Conservation (phyloP, 768 basidiomycete genomes). For the Lactarius evosmus region DNA sequence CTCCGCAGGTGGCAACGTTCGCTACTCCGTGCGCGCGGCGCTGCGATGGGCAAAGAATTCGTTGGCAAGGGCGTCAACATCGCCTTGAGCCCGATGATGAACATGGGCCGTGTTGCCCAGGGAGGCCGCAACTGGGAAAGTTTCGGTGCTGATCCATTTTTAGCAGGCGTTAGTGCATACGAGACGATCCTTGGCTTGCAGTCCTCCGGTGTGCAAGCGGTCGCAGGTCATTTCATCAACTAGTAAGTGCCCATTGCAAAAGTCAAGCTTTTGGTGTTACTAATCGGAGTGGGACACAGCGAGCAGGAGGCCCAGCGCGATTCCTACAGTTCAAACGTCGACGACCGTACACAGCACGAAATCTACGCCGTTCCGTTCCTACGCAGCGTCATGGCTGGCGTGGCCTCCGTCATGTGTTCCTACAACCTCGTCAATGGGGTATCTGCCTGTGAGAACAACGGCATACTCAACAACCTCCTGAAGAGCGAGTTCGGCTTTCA, state of each 20-base stretch:
- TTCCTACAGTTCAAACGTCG: conserved; percentile 59
- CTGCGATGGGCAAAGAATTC: conserved; percentile 83
- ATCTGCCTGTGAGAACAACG: conserved; percentile 73
- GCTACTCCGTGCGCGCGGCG: conserved; percentile 71
- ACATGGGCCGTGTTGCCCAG: conserved; percentile 74
- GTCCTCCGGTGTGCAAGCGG: conserved; percentile 73
- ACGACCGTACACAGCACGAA: conserved; percentile 78
- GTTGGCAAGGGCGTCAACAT: conserved; percentile 80
- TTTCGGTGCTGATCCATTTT: conserved; percentile 88
- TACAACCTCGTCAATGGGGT: conserved; percentile 70
- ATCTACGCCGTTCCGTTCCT: conserved; percentile 70
- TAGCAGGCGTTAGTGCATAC: conserved; percentile 70
- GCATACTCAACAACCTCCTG: conserved; percentile 64
- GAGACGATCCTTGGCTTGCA: conserved; percentile 89
- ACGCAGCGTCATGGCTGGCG: conserved; percentile 70
- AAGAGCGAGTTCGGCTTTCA: conserved; percentile 76
- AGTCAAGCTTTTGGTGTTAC: background rate
- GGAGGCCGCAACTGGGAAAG: conserved; percentile 95
- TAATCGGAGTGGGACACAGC: conserved; percentile 34
- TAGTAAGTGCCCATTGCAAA: conserved; percentile 45
- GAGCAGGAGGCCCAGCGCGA: conserved; percentile 67
- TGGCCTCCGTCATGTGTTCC: conserved; percentile 71
- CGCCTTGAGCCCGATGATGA: conserved; percentile 80
- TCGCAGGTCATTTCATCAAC: conserved; percentile 79
- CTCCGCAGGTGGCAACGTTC: conserved; percentile 62